Evolutionary conservation across 2,329 filamentous ascomycete species (phyloP).

Genomic region (Zymoseptoria pseudotritici): DNA sequence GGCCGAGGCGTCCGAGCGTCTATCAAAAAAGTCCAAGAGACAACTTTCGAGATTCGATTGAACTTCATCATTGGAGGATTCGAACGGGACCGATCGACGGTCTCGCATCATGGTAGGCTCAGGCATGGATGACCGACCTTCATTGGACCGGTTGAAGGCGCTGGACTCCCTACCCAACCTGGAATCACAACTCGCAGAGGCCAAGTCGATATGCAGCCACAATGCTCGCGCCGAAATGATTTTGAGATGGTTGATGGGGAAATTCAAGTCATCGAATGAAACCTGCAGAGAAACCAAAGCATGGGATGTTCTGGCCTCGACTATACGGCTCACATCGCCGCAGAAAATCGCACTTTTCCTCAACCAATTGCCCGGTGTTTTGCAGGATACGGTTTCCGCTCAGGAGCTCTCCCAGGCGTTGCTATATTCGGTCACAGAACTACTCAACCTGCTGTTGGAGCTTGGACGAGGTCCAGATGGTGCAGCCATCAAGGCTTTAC

Average conservation of each 20-base stretch:
- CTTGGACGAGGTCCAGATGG: slow-evolving; percentile 14
- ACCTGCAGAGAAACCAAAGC: slow-evolving; percentile 38
- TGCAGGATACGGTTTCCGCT: slow-evolving; percentile 49
- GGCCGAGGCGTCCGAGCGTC: not conserved
- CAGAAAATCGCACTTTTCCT: slow-evolving; percentile 65
- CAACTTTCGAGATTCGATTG: not conserved
- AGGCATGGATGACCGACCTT: slow-evolving; percentile 22
- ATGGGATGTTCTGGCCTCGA: slow-evolving; percentile 54
- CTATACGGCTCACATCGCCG: slow-evolving; percentile 59
- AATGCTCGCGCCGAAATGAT: slow-evolving; percentile 49
- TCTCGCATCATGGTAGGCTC: slow-evolving; percentile 9
- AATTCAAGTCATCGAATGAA: slow-evolving; percentile 40
- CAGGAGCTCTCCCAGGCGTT: slow-evolving; percentile 1
- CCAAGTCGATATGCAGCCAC: slow-evolving; percentile 25
- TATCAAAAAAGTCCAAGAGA: not conserved
- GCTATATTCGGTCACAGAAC: slow-evolving; percentile 6
- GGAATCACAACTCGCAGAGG: slow-evolving; percentile 22
- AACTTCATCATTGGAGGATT: not conserved
- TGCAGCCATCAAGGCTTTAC: slow-evolving; percentile 17
- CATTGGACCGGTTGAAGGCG: slow-evolving; percentile 34
- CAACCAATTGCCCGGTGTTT: slow-evolving; percentile 56
- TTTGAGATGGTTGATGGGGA: slow-evolving; percentile 58
- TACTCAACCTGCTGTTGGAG: slow-evolving; percentile 14
- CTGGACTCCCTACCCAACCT: slow-evolving; percentile 26
- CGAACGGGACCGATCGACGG: not conserved